phyloP scores from a whole-genome alignment of 306 rosid genomes.

The Prosopis cineraria region DNA sequence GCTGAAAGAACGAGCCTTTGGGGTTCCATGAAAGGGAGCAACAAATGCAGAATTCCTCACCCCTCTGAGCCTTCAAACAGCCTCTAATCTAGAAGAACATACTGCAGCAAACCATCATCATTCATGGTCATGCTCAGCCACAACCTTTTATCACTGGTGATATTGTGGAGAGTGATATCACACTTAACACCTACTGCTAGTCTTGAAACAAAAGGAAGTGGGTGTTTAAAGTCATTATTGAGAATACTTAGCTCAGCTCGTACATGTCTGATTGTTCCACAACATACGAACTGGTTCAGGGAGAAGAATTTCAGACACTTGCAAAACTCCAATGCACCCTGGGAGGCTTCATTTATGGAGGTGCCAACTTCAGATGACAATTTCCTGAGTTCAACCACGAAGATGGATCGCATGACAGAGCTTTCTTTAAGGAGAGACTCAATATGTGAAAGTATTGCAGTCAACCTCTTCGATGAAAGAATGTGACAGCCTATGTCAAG shows the following conservation, averaged over 20 bases:
- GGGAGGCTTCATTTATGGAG: slow-evolving; percentile 36
- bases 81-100: slow-evolving; percentile 59
- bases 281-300: slow-evolving; percentile 49
- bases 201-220: slow-evolving; percentile 62
- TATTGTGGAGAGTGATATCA: slow-evolving; percentile 61
- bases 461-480: slow-evolving; percentile 47
- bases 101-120: slow-evolving; percentile 42
- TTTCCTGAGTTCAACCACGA: slow-evolving; percentile 56
- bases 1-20: slow-evolving; percentile 51
- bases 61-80: slow-evolving; percentile 41
- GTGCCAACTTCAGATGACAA: slow-evolving; percentile 40
- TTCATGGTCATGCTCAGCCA: slow-evolving; percentile 69
- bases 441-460: slow-evolving; percentile 38
- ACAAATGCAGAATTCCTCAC: slow-evolving; percentile 43
- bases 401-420: slow-evolving; percentile 46
- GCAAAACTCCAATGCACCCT: slow-evolving; percentile 42
- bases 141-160: slow-evolving; percentile 43
- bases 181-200: slow-evolving; percentile 73
- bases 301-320: slow-evolving; percentile 54
- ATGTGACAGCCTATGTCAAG: slow-evolving; percentile 50
- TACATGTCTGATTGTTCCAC: slow-evolving; percentile 43
- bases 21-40: slow-evolving; percentile 69
- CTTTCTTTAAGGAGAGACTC: slow-evolving; percentile 51
- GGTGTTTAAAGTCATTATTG: slow-evolving; percentile 49
- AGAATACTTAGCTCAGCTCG: slow-evolving; percentile 58